Evolutionary conservation across 2,329 filamentous ascomycete species (phyloP).

Genomic region (Byssoonygena ceratinophila): DNA sequence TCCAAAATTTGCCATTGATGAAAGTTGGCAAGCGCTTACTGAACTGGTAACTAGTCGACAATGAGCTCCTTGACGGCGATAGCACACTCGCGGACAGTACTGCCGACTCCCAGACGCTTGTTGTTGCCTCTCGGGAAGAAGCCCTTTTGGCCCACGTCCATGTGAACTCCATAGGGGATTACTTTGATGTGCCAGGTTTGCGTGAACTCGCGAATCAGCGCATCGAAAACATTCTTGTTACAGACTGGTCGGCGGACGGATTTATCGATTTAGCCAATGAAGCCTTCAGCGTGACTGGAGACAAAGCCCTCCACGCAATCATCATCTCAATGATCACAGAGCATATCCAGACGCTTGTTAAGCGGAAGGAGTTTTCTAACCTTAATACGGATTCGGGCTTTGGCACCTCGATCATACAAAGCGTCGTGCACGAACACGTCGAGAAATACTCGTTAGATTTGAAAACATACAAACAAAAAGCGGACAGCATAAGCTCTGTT

Average conservation of each 20-base stretch:
- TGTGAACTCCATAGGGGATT: slow-evolving; percentile 15
- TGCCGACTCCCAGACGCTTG: background rate
- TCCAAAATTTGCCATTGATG: too few relatives aligned
- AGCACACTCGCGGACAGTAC: too few relatives aligned
- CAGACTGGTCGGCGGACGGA: background rate
- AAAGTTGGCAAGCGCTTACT: background rate
- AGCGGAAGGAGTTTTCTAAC: background rate
- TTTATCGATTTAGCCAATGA: background rate
- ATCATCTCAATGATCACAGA: background rate
- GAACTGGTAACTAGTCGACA: background rate
- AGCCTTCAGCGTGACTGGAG: slow-evolving; percentile 1
- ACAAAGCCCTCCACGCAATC: slow-evolving; percentile 7
- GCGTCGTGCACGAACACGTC: background rate
- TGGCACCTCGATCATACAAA: background rate
- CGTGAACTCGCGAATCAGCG: slow-evolving; percentile 6
- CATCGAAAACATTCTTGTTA: slow-evolving; percentile 4
- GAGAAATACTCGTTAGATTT: too few relatives aligned
- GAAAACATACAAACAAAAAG: too few relatives aligned
- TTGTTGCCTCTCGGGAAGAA: background rate
- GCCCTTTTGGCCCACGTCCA: background rate
- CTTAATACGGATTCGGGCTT: background rate
- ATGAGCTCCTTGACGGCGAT: background rate
- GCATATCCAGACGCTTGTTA: slow-evolving; percentile 4
- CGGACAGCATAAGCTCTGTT: too few relatives aligned
- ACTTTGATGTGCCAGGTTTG: slow-evolving; percentile 13